phyloP scores from a whole-genome alignment of 192 early-diverging fungal genomes.

The Chytriomyces sp. region DNA sequence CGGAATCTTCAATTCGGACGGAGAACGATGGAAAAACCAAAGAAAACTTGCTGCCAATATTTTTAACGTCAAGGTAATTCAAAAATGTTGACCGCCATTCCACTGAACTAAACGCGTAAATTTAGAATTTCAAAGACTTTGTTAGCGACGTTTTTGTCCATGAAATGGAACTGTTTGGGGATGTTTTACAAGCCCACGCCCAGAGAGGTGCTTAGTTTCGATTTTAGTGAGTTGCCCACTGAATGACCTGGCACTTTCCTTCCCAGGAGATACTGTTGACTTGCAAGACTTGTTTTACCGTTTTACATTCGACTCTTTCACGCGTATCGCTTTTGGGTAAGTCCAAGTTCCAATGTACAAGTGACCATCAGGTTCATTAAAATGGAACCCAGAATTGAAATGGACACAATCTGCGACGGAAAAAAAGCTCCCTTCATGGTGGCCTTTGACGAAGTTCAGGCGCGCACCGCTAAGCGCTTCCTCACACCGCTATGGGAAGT shows the following conservation, averaged over 20 bases:
- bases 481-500: slow-evolving; percentile 32
- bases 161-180: slow-evolving; percentile 29
- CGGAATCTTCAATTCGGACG: slow-evolving; percentile 75
- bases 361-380: neutral
- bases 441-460: slow-evolving; percentile 40
- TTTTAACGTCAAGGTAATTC: slow-evolving; percentile 43
- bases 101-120: neutral
- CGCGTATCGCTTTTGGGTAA: no score
- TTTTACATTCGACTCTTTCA: slow-evolving; percentile 42
- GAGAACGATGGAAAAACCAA: slow-evolving; percentile 64
- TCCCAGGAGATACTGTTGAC: slow-evolving; percentile 6
- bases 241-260: no score
- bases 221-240: no score
- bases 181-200: slow-evolving; percentile 27
- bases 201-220: no score
- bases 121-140: slow-evolving; percentile 38
- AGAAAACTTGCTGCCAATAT: slow-evolving; percentile 56
- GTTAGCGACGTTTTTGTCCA: slow-evolving; percentile 35
- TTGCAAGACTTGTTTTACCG: slow-evolving; percentile 20
- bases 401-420: neutral
- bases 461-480: slow-evolving; percentile 27
- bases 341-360: neutral
- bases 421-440: slow-evolving; percentile 31
- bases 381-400: neutral
- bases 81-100: slow-evolving; percentile 5